A percentile compares a stretch with the other conserved stretches of the same genome.
These are phyloP conservation scores for Collariella sp. DNA, from an alignment of 495 filamentous ascomycete genomes.

Conservation along the genomic window DNA sequence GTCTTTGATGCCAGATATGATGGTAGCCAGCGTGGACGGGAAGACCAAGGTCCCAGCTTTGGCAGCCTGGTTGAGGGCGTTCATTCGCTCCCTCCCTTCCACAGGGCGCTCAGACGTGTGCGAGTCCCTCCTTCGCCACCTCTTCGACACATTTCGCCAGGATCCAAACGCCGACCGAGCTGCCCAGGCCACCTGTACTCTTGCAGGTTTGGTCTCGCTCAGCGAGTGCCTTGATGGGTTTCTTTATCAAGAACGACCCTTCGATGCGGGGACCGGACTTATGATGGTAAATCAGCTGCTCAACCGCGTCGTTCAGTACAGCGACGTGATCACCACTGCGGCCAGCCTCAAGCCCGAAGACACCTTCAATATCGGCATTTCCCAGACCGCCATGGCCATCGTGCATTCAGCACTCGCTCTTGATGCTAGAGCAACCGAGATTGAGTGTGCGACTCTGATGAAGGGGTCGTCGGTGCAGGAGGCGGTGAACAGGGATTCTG, in stretches of 20 bases:
- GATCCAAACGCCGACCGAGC: slow-evolving; percentile 27
- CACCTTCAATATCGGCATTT: slow-evolving; percentile 33
- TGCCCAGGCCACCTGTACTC: slow-evolving; percentile 36
- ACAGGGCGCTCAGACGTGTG: slow-evolving; percentile 64
- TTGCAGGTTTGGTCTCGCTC: slow-evolving; percentile 40
- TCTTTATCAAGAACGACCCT: slow-evolving; percentile 27
- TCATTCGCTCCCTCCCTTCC: slow-evolving; percentile 66
- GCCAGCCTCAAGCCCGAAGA: slow-evolving; percentile 31
- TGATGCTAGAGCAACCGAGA: slow-evolving; percentile 64
- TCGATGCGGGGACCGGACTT: slow-evolving; percentile 40
- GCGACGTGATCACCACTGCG: slow-evolving; percentile 36
- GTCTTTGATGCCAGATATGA: slow-evolving; percentile 47
- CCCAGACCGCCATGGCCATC: slow-evolving; percentile 48
- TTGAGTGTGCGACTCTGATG: slow-evolving; percentile 60
- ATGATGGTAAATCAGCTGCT: slow-evolving; percentile 46
- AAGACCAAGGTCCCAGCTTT: slow-evolving; percentile 48
- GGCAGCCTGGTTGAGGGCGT: slow-evolving; percentile 60
- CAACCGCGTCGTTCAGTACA: slow-evolving; percentile 41
- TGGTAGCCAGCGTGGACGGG: slow-evolving; percentile 38
- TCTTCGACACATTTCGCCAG: slow-evolving; percentile 58
- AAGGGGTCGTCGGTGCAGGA: slow-evolving; percentile 53
- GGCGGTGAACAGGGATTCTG: slow-evolving; percentile 54
- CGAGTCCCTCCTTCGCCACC: slow-evolving; percentile 57
- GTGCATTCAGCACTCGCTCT: slow-evolving; percentile 62
- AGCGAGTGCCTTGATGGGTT: slow-evolving; percentile 39